Base-by-base conservation (phyloP, 2,329 filamentous ascomycete species). In the Epichloe sibirici region DNA sequence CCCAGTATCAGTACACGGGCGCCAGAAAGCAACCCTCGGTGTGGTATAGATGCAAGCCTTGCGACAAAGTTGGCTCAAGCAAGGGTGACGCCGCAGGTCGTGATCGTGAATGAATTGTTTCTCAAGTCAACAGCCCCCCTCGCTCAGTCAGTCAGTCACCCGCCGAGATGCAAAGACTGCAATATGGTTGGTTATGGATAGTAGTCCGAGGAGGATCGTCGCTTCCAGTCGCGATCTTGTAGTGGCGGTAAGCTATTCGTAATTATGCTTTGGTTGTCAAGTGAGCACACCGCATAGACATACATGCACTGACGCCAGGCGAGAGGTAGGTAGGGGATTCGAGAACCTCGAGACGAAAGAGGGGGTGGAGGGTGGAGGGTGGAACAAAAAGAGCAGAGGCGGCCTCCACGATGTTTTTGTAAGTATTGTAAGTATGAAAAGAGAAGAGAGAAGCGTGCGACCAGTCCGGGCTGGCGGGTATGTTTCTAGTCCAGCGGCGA, bases 391-490 rank as follows among this genome's bases (percentile, higher is more conserved):
- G 7, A 21, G 31, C 13, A 21, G 50, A 17, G 25, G 28, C 39
- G 46, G 39, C 42, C 40, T 39, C 47, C 57, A 59, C 57, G 62
- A 62, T 65, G 64, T 62, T 66, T 63, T 66, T 64, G 62, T 65
- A 66, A 56, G 57, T 56, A 54, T 66, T 64, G 62, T 65, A 66
- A 56, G 57, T 56, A 54, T 47, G 55, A 11, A 31, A 31, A 31
- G 28, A 31, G 28, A 25, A 13, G 11, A 25, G 11, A 44, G 40
- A 44, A 6, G 23, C 42, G 23, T 8, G 23, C 42, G 42, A 28
- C 23, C 23, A 7, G 42, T 44, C 42, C 42, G 23, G 40, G 25
- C 25, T 9, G 8, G 28, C 17, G 44, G 25, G 17, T 34, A 46
- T 46, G 28, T 34, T 46, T 28, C 25, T 46, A 34, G 15, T 34